phyloP scores from a whole-genome alignment of 1,139 yeast species.

The Hemisphaericaspora subhashii region DNA sequence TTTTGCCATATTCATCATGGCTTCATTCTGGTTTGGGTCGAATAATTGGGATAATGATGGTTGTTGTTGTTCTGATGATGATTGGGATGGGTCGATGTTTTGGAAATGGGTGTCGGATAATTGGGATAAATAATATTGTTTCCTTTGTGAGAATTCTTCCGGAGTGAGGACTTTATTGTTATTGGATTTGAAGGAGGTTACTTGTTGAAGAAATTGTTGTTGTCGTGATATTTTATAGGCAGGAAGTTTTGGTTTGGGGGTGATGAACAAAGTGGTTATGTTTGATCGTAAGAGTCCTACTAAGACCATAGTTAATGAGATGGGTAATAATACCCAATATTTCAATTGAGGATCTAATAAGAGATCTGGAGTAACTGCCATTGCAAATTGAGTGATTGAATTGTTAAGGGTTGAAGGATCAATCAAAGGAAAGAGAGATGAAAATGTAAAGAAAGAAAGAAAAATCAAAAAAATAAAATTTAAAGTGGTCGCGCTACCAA shows the following conservation, averaged over 20 bases:
- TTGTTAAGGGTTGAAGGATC: neutral
- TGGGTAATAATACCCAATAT: conserved; percentile 90
- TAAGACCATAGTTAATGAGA: conserved; percentile 83
- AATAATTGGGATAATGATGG: conserved; percentile 60
- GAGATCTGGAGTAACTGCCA: conserved; percentile 28
- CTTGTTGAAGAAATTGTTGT: conserved; percentile 57
- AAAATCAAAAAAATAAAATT: no score
- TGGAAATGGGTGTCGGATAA: conserved; percentile 52
- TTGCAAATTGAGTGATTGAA: neutral
- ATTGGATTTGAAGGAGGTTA: conserved; percentile 52
- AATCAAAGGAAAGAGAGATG: no score
- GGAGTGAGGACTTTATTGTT: conserved; percentile 42
- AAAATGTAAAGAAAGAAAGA: no score
- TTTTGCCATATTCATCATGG: conserved; percentile 77
- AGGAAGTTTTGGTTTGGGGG: conserved; percentile 48
- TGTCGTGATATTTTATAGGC: conserved; percentile 59
- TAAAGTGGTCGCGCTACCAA: no score
- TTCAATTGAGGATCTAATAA: conserved; percentile 78
- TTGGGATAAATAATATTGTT: conserved; percentile 40
- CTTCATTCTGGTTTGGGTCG: conserved; percentile 73
- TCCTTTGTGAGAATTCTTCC: conserved; percentile 50
- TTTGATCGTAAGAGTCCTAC: conserved; percentile 83
- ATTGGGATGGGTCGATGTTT: conserved; percentile 16
- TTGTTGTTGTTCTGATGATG: conserved; percentile 47
- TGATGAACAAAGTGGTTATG: conserved; percentile 58